Evolutionary conservation across 1,284 basidiomycete species (phyloP).

Genomic region (Ceratobasidium sp.): DNA sequence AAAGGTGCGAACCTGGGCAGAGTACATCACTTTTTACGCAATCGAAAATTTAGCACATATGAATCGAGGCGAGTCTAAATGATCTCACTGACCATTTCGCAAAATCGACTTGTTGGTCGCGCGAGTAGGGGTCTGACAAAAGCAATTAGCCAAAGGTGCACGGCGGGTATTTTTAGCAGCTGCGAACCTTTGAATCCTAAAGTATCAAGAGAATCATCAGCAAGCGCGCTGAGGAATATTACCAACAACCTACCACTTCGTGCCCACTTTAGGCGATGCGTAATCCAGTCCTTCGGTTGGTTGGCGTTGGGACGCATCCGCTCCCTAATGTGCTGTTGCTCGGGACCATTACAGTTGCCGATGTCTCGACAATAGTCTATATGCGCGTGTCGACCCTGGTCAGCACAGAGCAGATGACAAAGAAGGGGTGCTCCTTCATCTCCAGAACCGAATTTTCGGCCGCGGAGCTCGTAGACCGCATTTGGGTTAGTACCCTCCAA

Average conservation of each 20-base stretch:
- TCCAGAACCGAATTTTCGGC: slow-evolving; percentile 67
- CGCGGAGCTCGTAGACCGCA: slow-evolving; percentile 65
- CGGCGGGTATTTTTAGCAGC: neutral
- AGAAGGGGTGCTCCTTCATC: slow-evolving; percentile 75
- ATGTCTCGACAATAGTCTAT: slow-evolving; percentile 68
- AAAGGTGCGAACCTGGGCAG: neutral
- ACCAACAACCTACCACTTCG: slow-evolving; percentile 53
- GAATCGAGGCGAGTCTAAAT: too few species aligned
- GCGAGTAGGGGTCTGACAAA: slow-evolving; percentile 68
- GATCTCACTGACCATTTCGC: slow-evolving; percentile 64
- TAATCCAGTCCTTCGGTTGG: slow-evolving; percentile 67
- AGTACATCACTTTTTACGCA: slow-evolving; percentile 12
- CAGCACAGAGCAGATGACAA: slow-evolving; percentile 69
- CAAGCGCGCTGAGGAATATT: neutral
- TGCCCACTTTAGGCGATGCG: slow-evolving; percentile 70
- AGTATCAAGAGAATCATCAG: neutral
- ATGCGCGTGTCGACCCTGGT: slow-evolving; percentile 69
- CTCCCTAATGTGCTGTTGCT: slow-evolving; percentile 64
- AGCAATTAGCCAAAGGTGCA: neutral
- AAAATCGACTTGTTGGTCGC: slow-evolving; percentile 67
- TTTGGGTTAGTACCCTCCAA: slow-evolving; percentile 66
- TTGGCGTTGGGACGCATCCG: slow-evolving; percentile 64
- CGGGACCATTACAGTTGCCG: slow-evolving; percentile 59
- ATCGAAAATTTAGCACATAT: too few species aligned
- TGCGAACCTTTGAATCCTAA: slow-evolving; percentile 46